Evolutionary conservation across 1,284 basidiomycete genomes (phyloP), one percentile per base, ranked within the genome.

Genomic region (Cryptococcus sp.): DNA sequence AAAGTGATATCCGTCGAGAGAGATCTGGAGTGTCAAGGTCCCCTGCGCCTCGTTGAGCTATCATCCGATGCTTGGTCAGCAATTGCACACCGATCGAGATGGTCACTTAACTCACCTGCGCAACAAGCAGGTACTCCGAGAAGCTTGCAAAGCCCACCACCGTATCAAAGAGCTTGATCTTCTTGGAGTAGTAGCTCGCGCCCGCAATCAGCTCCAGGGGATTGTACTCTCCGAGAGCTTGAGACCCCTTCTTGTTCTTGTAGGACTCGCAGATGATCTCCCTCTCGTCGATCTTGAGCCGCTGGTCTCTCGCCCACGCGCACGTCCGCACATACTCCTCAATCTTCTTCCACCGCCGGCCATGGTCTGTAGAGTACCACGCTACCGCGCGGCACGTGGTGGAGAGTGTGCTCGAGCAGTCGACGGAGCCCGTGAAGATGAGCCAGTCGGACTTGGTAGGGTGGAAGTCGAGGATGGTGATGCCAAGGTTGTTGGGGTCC

Each of bases 101-200:
- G 28, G 9, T 4, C 28, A 35, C 8, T 16, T 3, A 44, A 62
- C 64, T 40, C 43, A 96, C 89, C 82, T 95, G 86, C 15, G 95
- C 95, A 21, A 97, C 93, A 42, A 98, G 85, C 68, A 98, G 81
- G 73, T 88, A 98, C 79, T 98, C 90, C 3, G 91, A 91, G 77
- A 98, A 98, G 72, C 93, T 95, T 0, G 96, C 88, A 79, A 94
- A 97, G 2, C 95, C 95, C 62, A 94, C 89, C 53, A 98, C 85
- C 43, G 86, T 81, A 49, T 90, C 84, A 70, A 98, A 98, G 28
- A 98, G 74, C 68, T 83, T 87, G 61, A 80, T 84, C 79, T 85
- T 88, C 61, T 82, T 83, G 46, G 66, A 68, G 75, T 86, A 98
- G 78, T 86, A 96, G 55, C 87, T 82, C 13, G 81, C 77, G 1